Conservation (phyloP, 257 asterid genomes). For the Fraxinus excelsior region DNA sequence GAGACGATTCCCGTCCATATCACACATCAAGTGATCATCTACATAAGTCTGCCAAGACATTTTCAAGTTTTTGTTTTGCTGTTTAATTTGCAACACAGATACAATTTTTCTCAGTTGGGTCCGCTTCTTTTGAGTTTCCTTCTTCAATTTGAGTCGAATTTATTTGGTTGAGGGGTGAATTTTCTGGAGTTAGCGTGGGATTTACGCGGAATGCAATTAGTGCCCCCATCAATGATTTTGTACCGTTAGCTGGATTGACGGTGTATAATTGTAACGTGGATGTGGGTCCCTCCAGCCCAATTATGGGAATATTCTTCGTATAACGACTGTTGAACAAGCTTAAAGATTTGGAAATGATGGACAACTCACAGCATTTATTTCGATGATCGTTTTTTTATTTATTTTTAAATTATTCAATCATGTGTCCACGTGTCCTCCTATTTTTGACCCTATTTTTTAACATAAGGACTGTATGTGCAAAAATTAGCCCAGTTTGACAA, state of each 20-base stretch:
- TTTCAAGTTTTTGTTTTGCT: background rate
- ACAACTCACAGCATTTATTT: no score
- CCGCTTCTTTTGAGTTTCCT: background rate
- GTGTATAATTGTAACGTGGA: background rate
- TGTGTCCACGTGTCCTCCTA: no score
- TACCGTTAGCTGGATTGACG: background rate
- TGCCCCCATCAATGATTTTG: background rate
- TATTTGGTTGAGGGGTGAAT: background rate
- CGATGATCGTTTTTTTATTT: no score
- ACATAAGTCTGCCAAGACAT: constrained; percentile 1
- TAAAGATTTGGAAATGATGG: no score
- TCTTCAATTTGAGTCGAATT: background rate
- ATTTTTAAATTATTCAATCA: no score
- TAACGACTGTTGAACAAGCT: no score
- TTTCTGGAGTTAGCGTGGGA: background rate
- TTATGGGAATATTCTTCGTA: no score
- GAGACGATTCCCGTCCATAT: background rate
- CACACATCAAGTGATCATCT: background rate
- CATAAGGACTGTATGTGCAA: no score
- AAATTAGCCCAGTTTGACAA: no score
- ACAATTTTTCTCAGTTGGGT: background rate
- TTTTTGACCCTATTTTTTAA: no score
- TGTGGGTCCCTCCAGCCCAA: background rate
- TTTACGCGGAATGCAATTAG: background rate
- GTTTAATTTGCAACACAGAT: background rate